Evolutionary conservation across 768 basidiomycete species (phyloP), one percentile per base, ranked within the genome.

Genomic region (Hygrophoropsis aurantiaca): DNA sequence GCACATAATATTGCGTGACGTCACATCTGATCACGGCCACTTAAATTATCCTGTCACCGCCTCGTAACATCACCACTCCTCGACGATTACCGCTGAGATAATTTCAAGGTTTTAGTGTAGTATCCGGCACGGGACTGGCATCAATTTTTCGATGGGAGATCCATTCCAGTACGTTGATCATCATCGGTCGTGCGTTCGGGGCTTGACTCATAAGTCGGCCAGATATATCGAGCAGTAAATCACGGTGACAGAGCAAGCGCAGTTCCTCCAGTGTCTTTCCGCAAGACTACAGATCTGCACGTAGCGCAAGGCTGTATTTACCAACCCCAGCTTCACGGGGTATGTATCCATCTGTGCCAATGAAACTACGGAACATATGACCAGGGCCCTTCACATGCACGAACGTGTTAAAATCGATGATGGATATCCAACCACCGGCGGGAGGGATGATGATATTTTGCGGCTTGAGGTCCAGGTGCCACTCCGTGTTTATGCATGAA

Each of bases 391-490:
- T 20, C 34, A 46, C 11, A 3, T 11, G 46, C 16, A 49, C 30
- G 0, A 19, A 49, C 10, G 21, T 13, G 21, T 30, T 49, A 30
- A 48, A 47, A 32, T 48, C 47, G 13, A 48, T 48, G 5, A 35
- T 50, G 21, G 33, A 20, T 24, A 50, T 26, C 5, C 33, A 8
- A 9, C 37, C 23, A 16, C 16, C 37, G 2, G 46, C 42, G 4
- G 18, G 21, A 11, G 49, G 30, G n/a, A 52, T n/a, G 27, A 53
- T 24, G 21, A 52, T 20, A 16, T 52, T 52, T 8, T 24, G 11
- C 11, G 51, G 38, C 40, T 59, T 58, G 13, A 58, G 23, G 15
- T 59, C 58, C 33, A 52, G 41, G 42, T 59, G 52, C 58, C 1
- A 58, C 35, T 1, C 27, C 16, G 21, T 61, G 40, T n/a, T 49